Evolutionary conservation across 139 green algal species (phyloP).

Genomic region (Volvox africanus): DNA sequence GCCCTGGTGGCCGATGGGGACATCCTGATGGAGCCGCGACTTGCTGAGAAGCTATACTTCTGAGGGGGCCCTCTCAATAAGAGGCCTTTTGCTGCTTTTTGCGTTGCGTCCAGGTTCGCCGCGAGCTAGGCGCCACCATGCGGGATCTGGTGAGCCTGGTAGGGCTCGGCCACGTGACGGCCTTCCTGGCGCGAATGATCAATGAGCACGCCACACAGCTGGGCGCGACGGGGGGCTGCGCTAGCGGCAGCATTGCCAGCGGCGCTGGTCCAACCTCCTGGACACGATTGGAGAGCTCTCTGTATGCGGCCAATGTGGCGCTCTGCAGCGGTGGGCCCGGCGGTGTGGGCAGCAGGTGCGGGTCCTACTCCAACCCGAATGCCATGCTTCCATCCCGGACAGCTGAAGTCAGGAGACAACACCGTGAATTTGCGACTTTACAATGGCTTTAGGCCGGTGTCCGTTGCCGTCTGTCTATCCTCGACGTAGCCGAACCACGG

Average conservation of each 20-base stretch:
- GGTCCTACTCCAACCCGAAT: background rate
- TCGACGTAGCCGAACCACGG: too few species aligned
- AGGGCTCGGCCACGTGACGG: constrained; percentile 41
- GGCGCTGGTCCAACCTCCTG: background rate
- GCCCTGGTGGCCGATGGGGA: too few species aligned
- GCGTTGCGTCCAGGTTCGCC: constrained; percentile 58
- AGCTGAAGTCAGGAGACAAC: too few species aligned
- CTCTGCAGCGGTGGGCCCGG: constrained; percentile 47
- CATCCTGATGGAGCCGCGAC: too few species aligned
- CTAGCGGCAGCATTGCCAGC: background rate
- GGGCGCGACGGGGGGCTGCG: background rate
- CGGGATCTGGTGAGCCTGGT: constrained; percentile 64
- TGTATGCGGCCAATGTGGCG: constrained; percentile 78
- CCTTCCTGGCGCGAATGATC: constrained; percentile 51
- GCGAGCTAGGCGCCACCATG: constrained; percentile 68
- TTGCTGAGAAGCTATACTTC: too few species aligned
- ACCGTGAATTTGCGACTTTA: too few species aligned
- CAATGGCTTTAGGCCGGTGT: too few species aligned
- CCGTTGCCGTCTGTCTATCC: too few species aligned
- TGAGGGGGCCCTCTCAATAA: too few species aligned
- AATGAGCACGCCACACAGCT: constrained; percentile 29
- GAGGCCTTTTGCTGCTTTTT: background rate
- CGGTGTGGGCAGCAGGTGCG: background rate
- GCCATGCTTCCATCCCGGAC: too few species aligned
- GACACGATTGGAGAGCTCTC: constrained; percentile 59